These are phyloP conservation scores for Hypoxylon perforatum DNA, from an alignment of 495 filamentous ascomycete genomes.

Conservation along the genomic window DNA sequence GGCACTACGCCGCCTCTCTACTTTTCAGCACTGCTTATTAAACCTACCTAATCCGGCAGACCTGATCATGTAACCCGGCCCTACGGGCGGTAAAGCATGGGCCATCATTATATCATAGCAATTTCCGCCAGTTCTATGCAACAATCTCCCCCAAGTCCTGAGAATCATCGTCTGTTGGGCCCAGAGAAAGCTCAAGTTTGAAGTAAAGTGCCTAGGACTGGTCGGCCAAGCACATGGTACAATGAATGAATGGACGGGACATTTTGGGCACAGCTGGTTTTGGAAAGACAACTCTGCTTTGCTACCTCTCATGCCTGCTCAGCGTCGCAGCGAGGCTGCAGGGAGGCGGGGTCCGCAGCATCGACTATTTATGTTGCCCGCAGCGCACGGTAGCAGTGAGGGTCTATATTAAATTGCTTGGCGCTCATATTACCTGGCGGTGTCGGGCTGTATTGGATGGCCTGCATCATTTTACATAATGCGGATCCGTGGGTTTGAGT, in stretches of 20 bases:
- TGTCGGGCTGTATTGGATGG: not conserved
- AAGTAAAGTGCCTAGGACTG: no score
- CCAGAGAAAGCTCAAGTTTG: not conserved
- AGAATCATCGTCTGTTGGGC: not conserved
- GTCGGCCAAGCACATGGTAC: not conserved
- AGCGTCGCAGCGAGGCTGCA: slow-evolving; percentile 33
- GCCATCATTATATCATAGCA: not conserved
- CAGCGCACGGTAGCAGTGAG: slow-evolving; percentile 22
- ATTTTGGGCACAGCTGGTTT: not conserved
- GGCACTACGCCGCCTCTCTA: slow-evolving; percentile 22
- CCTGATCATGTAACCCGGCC: not conserved
- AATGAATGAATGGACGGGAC: not conserved
- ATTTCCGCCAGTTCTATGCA: no score
- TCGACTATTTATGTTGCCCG: slow-evolving; percentile 20
- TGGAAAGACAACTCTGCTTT: slow-evolving; percentile 9
- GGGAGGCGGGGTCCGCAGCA: slow-evolving; percentile 34
- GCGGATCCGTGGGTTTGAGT: not conserved
- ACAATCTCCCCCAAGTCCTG: not conserved
- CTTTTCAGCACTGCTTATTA: not conserved
- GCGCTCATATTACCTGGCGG: not conserved
- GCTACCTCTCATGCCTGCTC: not conserved
- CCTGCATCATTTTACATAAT: not conserved
- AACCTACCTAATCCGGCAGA: slow-evolving; percentile 13
- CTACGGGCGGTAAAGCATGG: not conserved
- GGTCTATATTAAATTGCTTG: not conserved